Conservation (phyloP, 805 yeast genomes). For the Spathaspora boniae region DNA sequence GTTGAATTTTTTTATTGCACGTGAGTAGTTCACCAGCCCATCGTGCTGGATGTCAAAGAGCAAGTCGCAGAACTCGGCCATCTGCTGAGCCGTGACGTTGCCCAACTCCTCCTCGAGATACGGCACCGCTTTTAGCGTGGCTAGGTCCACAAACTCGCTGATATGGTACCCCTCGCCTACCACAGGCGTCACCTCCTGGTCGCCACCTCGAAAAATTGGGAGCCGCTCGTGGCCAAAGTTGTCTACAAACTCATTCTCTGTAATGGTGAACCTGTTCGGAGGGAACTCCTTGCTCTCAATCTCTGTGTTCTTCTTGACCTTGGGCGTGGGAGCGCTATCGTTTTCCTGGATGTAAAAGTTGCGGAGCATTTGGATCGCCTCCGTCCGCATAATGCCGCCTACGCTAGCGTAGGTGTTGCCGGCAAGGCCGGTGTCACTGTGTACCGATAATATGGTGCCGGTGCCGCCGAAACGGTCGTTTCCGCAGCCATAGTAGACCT, state of each 20-base stretch:
- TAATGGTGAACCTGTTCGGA: constrained; percentile 45
- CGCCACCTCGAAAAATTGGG: constrained; percentile 9
- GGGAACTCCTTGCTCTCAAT: constrained; percentile 60
- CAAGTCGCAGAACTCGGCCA: constrained; percentile 19
- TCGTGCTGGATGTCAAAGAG: constrained; percentile 25
- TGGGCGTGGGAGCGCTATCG: constrained; percentile 78
- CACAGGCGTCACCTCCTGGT: constrained; percentile 25
- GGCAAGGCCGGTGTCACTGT: constrained; percentile 14
- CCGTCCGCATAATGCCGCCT: constrained; percentile 79
- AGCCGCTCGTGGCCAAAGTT: constrained; percentile 41
- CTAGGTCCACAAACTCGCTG: constrained; percentile 11
- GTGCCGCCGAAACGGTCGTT: constrained; percentile 97
- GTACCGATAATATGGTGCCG: constrained; percentile 72
- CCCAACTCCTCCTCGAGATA: constrained; percentile 15
- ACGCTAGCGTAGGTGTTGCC: constrained; percentile 46
- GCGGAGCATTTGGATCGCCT: constrained; percentile 78
- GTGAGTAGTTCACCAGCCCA: constrained; percentile 21
- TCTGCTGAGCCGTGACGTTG: constrained; percentile 11
- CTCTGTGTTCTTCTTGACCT: constrained; percentile 65
- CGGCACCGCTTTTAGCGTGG: constrained; percentile 13
- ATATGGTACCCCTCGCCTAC: constrained; percentile 19
- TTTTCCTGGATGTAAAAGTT: constrained; percentile 85
- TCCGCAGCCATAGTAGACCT: constrained; percentile 86
- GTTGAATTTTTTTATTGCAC: constrained; percentile 15
- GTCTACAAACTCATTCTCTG: constrained; percentile 45